These are phyloP conservation scores for Straminergon stramineum DNA, from an alignment of 225 moss, liverwort and hornwort genomes.

Conservation along the genomic window DNA sequence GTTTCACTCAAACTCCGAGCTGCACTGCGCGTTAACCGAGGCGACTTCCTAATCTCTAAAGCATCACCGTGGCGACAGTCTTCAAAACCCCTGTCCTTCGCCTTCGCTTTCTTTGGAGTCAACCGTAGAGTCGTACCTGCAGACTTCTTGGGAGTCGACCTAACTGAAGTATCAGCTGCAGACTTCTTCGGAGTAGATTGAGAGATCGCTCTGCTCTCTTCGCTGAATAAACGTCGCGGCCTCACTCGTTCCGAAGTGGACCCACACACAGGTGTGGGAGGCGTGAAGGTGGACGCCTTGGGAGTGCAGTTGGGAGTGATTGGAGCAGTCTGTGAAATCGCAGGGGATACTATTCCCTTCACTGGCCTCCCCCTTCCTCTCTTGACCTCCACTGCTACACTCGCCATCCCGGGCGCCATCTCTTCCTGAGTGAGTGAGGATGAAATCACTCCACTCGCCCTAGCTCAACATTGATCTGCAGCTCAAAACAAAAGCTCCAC, in stretches of 20 bases:
- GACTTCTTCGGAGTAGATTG: constrained; percentile 3
- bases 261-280: constrained; percentile 14
- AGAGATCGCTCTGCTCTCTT: neutral
- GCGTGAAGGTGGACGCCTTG: neutral
- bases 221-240: constrained; percentile 30
- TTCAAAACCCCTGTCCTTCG: constrained; percentile 1
- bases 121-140: neutral
- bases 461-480: neutral
- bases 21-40: constrained; percentile 20
- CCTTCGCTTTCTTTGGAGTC: constrained; percentile 23
- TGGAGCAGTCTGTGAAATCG: neutral
- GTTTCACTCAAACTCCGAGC: neutral
- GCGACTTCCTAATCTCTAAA: constrained; percentile 22
- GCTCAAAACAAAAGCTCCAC: neutral
- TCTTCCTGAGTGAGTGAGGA: neutral
- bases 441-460: neutral
- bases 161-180: neutral
- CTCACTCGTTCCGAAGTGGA: constrained; percentile 13
- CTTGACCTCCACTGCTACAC: constrained; percentile 1
- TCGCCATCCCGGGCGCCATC: constrained; percentile 19
- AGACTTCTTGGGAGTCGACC: constrained; percentile 15
- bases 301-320: neutral
- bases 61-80: neutral
- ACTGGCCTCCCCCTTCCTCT: neutral
- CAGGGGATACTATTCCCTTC: neutral